Percentiles rank a stretch among this genome's conserved stretches.
Evolutionary conservation across 352 stramenopile genomes (phyloP).

Genomic region (Pythium insidiosum): DNA sequence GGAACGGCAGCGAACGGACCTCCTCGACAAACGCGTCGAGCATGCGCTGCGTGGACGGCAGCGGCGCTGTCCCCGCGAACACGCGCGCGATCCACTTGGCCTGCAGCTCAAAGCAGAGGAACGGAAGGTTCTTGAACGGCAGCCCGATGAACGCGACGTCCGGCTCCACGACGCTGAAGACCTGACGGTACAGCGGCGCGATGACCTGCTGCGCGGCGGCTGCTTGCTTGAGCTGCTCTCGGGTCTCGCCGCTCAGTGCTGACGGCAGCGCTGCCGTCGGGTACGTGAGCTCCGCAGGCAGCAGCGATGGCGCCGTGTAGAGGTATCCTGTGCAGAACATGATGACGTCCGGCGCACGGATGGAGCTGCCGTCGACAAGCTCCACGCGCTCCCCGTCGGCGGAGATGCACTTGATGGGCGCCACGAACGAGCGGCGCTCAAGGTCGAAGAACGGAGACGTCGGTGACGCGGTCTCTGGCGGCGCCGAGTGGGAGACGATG

Average conservation of each 20-base stretch:
- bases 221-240: conserved; percentile 22
- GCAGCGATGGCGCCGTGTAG: conserved; percentile 49
- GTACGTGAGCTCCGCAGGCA: conserved; percentile 43
- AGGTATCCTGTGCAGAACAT: conserved; percentile 77
- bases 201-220: conserved; percentile 18
- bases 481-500: conserved; percentile 25
- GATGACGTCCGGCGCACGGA: conserved; percentile 50
- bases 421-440: conserved; percentile 42
- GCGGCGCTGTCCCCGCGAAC: conserved; percentile 23
- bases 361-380: conserved; percentile 47
- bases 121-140: conserved; percentile 72
- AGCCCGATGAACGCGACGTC: conserved; percentile 65
- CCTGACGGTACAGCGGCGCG: conserved; percentile 66
- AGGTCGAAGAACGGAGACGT: neutral
- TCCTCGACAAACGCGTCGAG: conserved; percentile 51
- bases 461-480: neutral
- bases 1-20: conserved; percentile 25
- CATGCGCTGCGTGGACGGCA: conserved; percentile 66
- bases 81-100: conserved; percentile 56
- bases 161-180: conserved; percentile 72
- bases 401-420: conserved; percentile 39
- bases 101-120: conserved; percentile 76
- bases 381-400: conserved; percentile 34
- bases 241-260: conserved; percentile 13
- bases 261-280: conserved; percentile 5